Evolutionary conservation across 257 asterid species (phyloP).

Genomic region (Lithospermum erythrorhizon): DNA sequence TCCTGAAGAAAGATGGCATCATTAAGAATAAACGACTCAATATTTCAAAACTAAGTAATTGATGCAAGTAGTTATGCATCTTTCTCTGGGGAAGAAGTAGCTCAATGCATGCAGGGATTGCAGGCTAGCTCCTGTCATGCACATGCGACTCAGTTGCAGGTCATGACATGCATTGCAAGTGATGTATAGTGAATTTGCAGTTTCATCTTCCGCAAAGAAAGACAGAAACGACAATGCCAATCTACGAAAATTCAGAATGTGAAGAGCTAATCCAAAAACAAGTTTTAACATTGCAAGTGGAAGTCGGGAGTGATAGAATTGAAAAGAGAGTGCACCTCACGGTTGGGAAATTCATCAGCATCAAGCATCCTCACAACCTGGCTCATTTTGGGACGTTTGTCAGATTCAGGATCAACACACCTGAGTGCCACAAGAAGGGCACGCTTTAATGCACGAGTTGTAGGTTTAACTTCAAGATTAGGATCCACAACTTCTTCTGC

Average conservation of each 20-base stretch:
- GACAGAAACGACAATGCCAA: neutral
- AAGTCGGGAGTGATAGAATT: too few species aligned
- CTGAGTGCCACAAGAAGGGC: constrained; percentile 83
- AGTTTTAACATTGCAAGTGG: neutral
- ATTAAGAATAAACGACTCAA: neutral
- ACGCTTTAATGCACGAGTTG: constrained; percentile 69
- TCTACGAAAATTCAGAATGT: neutral
- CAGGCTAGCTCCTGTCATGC: too few species aligned
- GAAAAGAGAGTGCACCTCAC: constrained; percentile 39
- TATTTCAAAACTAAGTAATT: neutral
- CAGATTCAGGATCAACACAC: constrained; percentile 93
- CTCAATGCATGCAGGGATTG: neutral
- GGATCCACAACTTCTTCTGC: constrained; percentile 94
- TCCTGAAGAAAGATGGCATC: constrained; percentile 33
- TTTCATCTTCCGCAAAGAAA: neutral
- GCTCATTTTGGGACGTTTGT: constrained; percentile 87
- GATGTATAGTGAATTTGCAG: neutral
- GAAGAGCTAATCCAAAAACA: neutral
- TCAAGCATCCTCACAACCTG: constrained; percentile 89
- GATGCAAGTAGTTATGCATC: neutral
- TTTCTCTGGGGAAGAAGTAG: neutral
- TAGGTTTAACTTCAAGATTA: constrained; percentile 56
- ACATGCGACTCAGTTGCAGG: too few species aligned
- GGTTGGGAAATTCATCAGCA: constrained; percentile 66
- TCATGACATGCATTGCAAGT: too few species aligned